A percentile compares a stretch with the other conserved stretches of the same genome.
phyloP scores from a whole-genome alignment of 805 yeast genomes.

The Suhomyces pyralidae region DNA sequence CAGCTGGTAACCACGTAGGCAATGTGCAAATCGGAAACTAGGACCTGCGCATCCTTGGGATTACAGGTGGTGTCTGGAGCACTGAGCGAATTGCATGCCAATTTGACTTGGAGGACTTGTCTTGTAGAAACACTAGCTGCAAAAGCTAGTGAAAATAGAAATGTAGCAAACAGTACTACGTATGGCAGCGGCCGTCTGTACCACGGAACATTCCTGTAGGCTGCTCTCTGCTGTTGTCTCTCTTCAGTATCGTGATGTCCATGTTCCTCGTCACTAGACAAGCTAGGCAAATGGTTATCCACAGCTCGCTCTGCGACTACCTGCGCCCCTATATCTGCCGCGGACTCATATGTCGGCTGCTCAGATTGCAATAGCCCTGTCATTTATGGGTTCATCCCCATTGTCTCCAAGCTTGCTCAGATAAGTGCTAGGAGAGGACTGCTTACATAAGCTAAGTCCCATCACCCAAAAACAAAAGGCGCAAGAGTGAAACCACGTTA shows the following conservation, averaged over 20 bases:
- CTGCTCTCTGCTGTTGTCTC: conserved; percentile 37
- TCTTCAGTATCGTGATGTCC: conserved; percentile 36
- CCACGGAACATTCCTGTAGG: conserved; percentile 52
- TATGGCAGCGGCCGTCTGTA: conserved; percentile 52
- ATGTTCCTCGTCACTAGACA: conserved; percentile 29
- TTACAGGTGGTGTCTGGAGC: conserved; percentile 19
- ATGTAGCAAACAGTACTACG: conserved; percentile 44
- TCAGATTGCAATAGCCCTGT: background rate
- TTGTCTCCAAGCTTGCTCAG: background rate
- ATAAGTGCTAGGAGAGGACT: background rate
- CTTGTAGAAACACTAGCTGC: conserved; percentile 39
- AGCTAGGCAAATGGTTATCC: conserved; percentile 17
- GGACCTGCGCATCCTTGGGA: conserved; percentile 32
- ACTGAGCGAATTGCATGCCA: conserved; percentile 25
- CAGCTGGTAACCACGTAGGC: conserved; percentile 41
- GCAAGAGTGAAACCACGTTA: background rate
- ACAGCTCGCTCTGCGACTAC: conserved; percentile 18
- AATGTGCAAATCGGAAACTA: conserved; percentile 50
- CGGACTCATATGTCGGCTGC: background rate
- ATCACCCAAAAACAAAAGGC: background rate
- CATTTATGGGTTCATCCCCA: background rate
- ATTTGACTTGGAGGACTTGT: conserved; percentile 32
- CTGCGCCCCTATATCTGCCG: conserved; percentile 1
- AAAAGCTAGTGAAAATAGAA: conserved; percentile 42
- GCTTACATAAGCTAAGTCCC: background rate